Conservation (phyloP, 345 rosid species). For the Salix arbutifolia region DNA sequence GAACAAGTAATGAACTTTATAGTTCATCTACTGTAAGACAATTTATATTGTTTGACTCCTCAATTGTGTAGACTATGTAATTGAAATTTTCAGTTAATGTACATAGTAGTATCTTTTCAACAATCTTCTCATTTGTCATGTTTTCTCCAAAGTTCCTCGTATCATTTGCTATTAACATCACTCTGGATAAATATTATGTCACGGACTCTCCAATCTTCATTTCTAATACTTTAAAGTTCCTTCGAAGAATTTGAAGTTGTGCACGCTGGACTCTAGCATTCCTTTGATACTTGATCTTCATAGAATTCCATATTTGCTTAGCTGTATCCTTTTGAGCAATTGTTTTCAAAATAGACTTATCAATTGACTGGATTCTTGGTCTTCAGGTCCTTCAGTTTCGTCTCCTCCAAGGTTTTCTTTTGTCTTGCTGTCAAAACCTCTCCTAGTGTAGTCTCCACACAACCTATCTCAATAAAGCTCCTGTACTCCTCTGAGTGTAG, state of each 20-base stretch:
- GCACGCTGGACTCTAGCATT: not conserved
- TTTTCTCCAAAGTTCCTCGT: too few relatives aligned
- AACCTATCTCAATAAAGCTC: not conserved
- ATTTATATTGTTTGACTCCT: too few relatives aligned
- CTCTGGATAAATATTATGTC: too few relatives aligned
- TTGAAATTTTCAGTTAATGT: too few relatives aligned
- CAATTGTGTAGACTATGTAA: too few relatives aligned
- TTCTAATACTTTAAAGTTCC: not conserved
- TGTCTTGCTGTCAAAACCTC: not conserved
- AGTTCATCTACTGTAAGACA: too few relatives aligned
- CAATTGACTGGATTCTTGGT: not conserved
- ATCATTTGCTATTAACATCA: too few relatives aligned
- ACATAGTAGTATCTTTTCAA: too few relatives aligned
- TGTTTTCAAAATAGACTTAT: not conserved
- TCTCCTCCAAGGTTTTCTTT: not conserved
- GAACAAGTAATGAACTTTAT: too few relatives aligned
- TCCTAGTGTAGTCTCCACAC: not conserved
- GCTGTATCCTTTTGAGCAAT: not conserved
- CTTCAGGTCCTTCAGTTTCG: not conserved
- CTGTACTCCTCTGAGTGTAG: not conserved
- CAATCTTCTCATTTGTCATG: too few relatives aligned
- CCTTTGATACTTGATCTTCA: not conserved
- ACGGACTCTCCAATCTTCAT: not conserved
- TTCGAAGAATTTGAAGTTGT: not conserved
- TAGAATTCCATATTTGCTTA: not conserved